Percentiles rank a stretch among this genome's conserved stretches.
These are phyloP conservation scores for Colletotrichum karsti DNA, from an alignment of 2,329 filamentous ascomycete species.

Conservation along the genomic window DNA sequence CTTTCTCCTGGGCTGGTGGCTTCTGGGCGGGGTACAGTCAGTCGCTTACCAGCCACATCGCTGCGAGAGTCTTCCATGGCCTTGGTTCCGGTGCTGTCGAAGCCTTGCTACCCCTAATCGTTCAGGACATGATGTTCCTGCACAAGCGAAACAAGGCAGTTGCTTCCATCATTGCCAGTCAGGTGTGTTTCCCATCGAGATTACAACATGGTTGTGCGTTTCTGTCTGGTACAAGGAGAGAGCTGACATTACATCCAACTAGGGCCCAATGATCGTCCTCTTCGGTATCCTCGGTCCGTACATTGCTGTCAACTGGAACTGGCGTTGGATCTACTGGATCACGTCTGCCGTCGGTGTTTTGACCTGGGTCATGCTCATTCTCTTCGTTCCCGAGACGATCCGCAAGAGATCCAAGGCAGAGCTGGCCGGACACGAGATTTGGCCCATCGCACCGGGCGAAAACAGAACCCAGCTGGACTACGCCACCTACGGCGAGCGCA, in stretches of 20 bases:
- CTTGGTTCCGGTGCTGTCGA: constrained; percentile 43
- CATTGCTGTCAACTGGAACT: constrained; percentile 37
- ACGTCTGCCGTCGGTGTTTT: constrained; percentile 36
- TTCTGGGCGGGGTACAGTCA: constrained; percentile 42
- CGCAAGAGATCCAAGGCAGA: constrained; percentile 38
- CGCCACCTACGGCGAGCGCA: constrained; percentile 34
- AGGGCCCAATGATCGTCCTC: constrained; percentile 36
- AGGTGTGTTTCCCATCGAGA: no score
- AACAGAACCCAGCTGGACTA: constrained; percentile 36
- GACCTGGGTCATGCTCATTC: constrained; percentile 40
- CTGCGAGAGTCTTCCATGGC: constrained; percentile 40
- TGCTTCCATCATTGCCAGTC: constrained; percentile 36
- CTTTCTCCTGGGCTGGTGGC: constrained; percentile 41
- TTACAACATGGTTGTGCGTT: background rate
- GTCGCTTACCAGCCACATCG: constrained; percentile 37
- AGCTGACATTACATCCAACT: background rate
- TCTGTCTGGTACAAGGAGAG: background rate
- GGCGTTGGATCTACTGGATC: constrained; percentile 45
- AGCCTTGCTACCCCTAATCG: constrained; percentile 43
- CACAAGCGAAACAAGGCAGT: constrained; percentile 43
- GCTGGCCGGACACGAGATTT: constrained; percentile 31
- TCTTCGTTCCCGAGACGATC: constrained; percentile 43
- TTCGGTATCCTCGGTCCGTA: constrained; percentile 37
- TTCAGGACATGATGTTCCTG: constrained; percentile 46
- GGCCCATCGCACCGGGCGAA: constrained; percentile 34